Evolutionary conservation across 305 asterid species (phyloP).

Genomic region (Solanum hybrid): DNA sequence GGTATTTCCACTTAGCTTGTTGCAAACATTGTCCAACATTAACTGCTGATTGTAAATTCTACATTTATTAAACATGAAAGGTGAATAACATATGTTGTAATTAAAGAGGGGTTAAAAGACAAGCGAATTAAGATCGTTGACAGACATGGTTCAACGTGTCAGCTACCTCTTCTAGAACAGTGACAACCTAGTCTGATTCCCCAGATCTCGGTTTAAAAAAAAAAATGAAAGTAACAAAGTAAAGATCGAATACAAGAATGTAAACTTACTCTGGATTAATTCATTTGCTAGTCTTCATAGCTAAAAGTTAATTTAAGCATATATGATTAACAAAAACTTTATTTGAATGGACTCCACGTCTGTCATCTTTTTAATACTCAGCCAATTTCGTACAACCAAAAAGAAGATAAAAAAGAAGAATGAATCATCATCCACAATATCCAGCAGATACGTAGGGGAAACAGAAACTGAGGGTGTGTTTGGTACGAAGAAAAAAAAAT

Average conservation of each 20-base stretch:
- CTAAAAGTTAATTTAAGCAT: neutral
- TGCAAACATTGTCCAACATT: neutral
- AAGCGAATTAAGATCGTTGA: neutral
- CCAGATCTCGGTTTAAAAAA: neutral
- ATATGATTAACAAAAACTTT: neutral
- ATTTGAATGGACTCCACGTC: neutral
- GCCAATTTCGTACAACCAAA: neutral
- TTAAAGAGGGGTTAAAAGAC: neutral
- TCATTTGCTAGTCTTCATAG: neutral
- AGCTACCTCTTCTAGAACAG: too few relatives aligned
- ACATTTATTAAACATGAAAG: neutral
- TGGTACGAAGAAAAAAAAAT: too few relatives aligned
- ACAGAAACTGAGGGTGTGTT: too few relatives aligned
- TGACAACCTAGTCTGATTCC: too few relatives aligned
- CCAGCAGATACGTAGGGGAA: neutral
- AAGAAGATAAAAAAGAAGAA: neutral
- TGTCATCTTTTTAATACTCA: neutral
- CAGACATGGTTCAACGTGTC: too few relatives aligned
- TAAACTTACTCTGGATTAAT: neutral
- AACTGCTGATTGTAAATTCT: neutral
- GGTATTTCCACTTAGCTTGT: slow-evolving; percentile 3
- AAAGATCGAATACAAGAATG: neutral
- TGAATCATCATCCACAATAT: slow-evolving; percentile 2
- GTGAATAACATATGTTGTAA: neutral
- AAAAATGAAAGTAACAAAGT: neutral